These are phyloP conservation scores for Lachancea mirantina DNA, from an alignment of 805 yeast genomes.

Conservation along the genomic window DNA sequence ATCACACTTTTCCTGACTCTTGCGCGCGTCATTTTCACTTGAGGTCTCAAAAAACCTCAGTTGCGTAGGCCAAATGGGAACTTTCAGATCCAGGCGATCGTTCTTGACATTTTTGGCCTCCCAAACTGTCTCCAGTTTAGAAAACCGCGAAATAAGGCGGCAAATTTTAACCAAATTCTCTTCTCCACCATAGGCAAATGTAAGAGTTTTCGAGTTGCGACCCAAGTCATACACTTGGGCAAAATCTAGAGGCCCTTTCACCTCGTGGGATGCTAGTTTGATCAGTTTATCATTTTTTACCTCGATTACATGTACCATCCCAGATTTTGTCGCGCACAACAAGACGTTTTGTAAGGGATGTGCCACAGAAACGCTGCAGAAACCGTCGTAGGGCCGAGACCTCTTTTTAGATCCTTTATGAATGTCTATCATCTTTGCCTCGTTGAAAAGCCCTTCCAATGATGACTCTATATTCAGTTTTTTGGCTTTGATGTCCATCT, in stretches of 20 bases:
- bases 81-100: constrained; percentile 68
- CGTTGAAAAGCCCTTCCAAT: constrained; percentile 18
- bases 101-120: constrained; percentile 78
- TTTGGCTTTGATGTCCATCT: constrained; percentile 19
- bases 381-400: constrained; percentile 31
- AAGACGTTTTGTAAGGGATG: constrained; percentile 22
- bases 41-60: constrained; percentile 40
- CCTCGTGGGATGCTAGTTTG: constrained; percentile 16
- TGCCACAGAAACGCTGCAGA: constrained; percentile 36
- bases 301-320: constrained; percentile 26
- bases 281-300: constrained; percentile 13
- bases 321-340: constrained; percentile 33
- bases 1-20: constrained; percentile 26
- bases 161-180: constrained; percentile 43
- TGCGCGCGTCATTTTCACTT: constrained; percentile 24
- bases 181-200: constrained; percentile 78
- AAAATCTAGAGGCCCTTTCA: constrained; percentile 42
- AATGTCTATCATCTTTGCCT: constrained; percentile 17
- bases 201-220: constrained; percentile 28
- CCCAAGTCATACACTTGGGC: constrained; percentile 36
- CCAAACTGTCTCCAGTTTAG: constrained; percentile 40
- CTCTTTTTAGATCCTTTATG: constrained; percentile 24
- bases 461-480: constrained; percentile 12
- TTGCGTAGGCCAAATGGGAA: constrained; percentile 69
- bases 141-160: constrained; percentile 18